Evolutionary conservation across 345 rosid species (phyloP), one percentile per base, ranked within the genome.

Genomic region (Lepidium sativum): DNA sequence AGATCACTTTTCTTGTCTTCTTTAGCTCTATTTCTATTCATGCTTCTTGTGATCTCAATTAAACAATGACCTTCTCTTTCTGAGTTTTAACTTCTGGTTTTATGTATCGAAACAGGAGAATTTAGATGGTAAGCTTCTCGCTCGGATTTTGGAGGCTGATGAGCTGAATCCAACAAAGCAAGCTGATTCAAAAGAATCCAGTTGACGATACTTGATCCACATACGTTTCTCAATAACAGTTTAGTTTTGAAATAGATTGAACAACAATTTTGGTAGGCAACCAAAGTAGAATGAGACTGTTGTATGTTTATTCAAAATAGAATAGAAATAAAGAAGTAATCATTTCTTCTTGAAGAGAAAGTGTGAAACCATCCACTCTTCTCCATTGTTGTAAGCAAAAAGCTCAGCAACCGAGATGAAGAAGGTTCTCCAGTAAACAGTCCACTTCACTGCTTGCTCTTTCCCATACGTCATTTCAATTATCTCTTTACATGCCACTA

Each of bases 391-490:
- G 80, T 89, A 92, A 27, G 83, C 91, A 8, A 86, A 89, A 69
- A 89, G 89, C 66, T 92, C 96, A 6, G 96, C 97, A 62, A 85
- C 96, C 0, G 91, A 74, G 0, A 89, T 84, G 65, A 92, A 89
- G 79, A 89, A 86, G 17, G 96, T 86, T 77, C 88, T 80, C 98
- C 97, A 83, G 57, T 92, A 87, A 38, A 82, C 94, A 1, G 78
- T 87, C 97, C 98, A 89, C 75, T 86, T 89, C 67, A 86, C 75
- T 42, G 90, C 82, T 18, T 80, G 78, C 48, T 87, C 89, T 68
- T 84, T 87, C 58, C 97, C 97, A 52, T 87, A 87, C 17, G 92
- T 85, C 35, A 80, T 70, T 72, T 81, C 89, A 91, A 89, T 87
- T 71, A 89, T 83, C 44, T 84, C 77, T 67, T 77, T 83, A 8